phyloP scores from a whole-genome alignment of 768 basidiomycete genomes.

The Xerocomellus dryophilus region DNA sequence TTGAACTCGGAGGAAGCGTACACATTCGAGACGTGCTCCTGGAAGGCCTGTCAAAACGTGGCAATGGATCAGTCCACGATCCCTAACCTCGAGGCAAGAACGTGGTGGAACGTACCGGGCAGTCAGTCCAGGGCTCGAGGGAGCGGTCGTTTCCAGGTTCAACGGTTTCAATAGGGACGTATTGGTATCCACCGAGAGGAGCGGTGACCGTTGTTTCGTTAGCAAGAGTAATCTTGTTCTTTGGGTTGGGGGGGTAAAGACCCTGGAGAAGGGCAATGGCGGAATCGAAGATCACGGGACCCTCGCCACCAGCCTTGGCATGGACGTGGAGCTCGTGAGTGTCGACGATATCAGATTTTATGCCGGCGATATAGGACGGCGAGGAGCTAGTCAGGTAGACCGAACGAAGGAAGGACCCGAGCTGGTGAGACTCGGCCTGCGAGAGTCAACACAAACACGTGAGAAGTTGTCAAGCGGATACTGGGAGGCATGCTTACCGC shows the following conservation, averaged over 20 bases:
- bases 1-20: slow-evolving; percentile 67
- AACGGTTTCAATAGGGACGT: slow-evolving; percentile 86
- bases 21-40: slow-evolving; percentile 59
- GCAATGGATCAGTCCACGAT: slow-evolving; percentile 11
- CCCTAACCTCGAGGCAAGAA: neutral
- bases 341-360: slow-evolving; percentile 66
- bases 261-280: slow-evolving; percentile 84
- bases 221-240: slow-evolving; percentile 72
- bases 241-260: slow-evolving; percentile 74
- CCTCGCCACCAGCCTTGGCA: slow-evolving; percentile 83
- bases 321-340: slow-evolving; percentile 70
- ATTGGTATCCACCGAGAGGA: slow-evolving; percentile 82
- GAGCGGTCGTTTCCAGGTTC: slow-evolving; percentile 81
- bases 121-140: slow-evolving; percentile 75
- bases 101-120: slow-evolving; percentile 40
- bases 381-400: slow-evolving; percentile 67
- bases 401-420: slow-evolving; percentile 60
- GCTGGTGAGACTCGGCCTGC: slow-evolving; percentile 64
- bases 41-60: slow-evolving; percentile 48
- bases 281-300: slow-evolving; percentile 83
- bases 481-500: slow-evolving; percentile 44
- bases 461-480: neutral
- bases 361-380: slow-evolving; percentile 62
- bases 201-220: slow-evolving; percentile 70
- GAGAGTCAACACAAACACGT: neutral